Base-by-base conservation (phyloP, 2,329 filamentous ascomycete genomes). In the Aspergillus sp. region DNA sequence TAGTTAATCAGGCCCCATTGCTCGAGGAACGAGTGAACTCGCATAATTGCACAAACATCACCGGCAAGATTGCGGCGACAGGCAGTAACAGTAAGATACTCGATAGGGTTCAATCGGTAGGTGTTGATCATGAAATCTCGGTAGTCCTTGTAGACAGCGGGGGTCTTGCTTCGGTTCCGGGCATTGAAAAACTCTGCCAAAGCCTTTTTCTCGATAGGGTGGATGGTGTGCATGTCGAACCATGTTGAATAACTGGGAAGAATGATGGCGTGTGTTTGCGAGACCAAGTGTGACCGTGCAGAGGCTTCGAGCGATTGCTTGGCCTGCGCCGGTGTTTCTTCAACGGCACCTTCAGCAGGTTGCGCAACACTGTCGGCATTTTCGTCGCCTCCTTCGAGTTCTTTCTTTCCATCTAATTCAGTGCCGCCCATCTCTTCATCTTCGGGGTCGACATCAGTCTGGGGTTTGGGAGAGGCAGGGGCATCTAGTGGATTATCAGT, bases 121-220 rank as follows among this genome's bases (percentile, higher is more conserved):
- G 93, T 97, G 73, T 98, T 98, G 73, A 98, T 90, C 93, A 98
- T 98, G 64, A 98, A 98, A 64, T 98, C 93, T 56, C 93, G 85
- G 69, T 98, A 98, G 64, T 98, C 93, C 70, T 97, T 97, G 75
- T 98, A 98, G 19, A 97, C 88, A 39, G 90, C 85, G 1, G 90
- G 86, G 0, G 93, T 98, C 73, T 98, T 98, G 82, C 93, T 97
- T 59, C 93, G 86, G 70, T 98, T 98, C 47, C 93, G 83, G 67
- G 83, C 91, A 73, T 98, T 98, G 80, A 98, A 98, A 72, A 97
- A 98, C 66, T 98, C 93, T 13, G 91, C 90, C 54, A 98, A 78
- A 6, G 90, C 90, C 69, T 96, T 98, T 63, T 86, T 87, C 73
- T 98, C 93, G 57, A 96, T 86, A 48, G 82, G 81, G 68, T 96